Conservation (phyloP, 257 asterid genomes). For the Nicotiana sylvestris region DNA sequence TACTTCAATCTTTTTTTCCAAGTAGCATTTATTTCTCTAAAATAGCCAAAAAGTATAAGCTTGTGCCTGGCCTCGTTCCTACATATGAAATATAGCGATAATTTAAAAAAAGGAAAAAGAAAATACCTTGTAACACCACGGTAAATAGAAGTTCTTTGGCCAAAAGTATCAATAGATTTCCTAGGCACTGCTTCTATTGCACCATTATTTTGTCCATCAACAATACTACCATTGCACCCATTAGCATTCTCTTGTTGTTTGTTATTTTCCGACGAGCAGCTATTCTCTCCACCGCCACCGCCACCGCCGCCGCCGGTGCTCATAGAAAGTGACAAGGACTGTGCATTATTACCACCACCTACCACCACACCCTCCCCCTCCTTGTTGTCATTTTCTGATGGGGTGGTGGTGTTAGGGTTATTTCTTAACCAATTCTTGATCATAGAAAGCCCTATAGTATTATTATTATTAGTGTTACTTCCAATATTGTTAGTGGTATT, state of each 20-base stretch:
- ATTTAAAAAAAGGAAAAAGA: neutral
- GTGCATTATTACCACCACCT: conserved; percentile 19
- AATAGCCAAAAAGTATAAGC: too few relatives aligned
- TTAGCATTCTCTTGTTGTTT: conserved; percentile 18
- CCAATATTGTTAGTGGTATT: neutral
- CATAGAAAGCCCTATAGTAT: conserved; percentile 67
- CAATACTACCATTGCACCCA: neutral
- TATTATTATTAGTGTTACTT: conserved; percentile 15
- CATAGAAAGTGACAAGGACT: conserved; percentile 67
- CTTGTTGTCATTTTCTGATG: conserved; percentile 19
- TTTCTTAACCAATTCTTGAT: conserved; percentile 75
- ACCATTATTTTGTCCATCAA: conserved; percentile 31
- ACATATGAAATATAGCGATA: too few relatives aligned
- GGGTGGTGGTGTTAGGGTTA: conserved; percentile 25
- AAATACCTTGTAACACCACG: conserved; percentile 77
- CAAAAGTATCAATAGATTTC: conserved; percentile 71
- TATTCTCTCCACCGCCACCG: conserved; percentile 20
- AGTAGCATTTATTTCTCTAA: too few relatives aligned
- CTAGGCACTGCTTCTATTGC: conserved; percentile 54
- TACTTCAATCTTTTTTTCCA: too few relatives aligned
- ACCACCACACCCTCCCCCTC: neutral
- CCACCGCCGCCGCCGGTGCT: conserved; percentile 41
- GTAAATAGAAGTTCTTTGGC: conserved; percentile 86
- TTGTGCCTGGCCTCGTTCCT: too few relatives aligned
- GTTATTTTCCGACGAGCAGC: conserved; percentile 25